These are phyloP conservation scores for Euphorbia schlechtendalii DNA, from an alignment of 441 rosid species.

Conservation along the genomic window DNA sequence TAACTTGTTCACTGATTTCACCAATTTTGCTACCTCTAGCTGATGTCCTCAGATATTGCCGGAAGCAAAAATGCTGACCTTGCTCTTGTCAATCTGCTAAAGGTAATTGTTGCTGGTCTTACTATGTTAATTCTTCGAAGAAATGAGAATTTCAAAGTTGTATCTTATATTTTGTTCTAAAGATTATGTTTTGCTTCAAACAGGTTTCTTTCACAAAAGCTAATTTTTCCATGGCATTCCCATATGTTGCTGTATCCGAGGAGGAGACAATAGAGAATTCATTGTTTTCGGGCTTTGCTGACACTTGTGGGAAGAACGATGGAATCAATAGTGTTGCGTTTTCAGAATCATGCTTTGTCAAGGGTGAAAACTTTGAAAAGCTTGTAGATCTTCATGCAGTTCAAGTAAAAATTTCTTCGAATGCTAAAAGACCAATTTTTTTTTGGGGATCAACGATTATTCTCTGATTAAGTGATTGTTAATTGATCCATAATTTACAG, in stretches of 20 bases:
- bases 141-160: background rate
- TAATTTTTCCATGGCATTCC: conserved; percentile 90
- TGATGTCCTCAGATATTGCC: conserved; percentile 65
- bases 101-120: no score
- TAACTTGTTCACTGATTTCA: conserved; percentile 13
- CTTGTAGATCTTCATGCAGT: conserved; percentile 53
- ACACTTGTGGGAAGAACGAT: conserved; percentile 52
- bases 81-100: conserved; percentile 57
- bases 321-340: conserved; percentile 50
- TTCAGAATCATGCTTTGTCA: conserved; percentile 61
- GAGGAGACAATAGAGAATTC: conserved; percentile 62
- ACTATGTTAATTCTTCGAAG: no score
- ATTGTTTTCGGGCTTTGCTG: conserved; percentile 58
- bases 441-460: background rate
- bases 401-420: conserved; percentile 39
- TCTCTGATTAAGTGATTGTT: conserved; percentile 4
- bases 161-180: background rate
- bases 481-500: conserved; percentile 32
- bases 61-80: conserved; percentile 43
- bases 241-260: conserved; percentile 64
- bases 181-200: conserved; percentile 8
- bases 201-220: conserved; percentile 59
- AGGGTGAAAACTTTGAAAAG: conserved; percentile 54
- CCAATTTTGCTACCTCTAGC: conserved; percentile 35
- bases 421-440: background rate